These are phyloP conservation scores for Elaphomyces granulatus DNA, from an alignment of 495 filamentous ascomycete species.

Conservation along the genomic window DNA sequence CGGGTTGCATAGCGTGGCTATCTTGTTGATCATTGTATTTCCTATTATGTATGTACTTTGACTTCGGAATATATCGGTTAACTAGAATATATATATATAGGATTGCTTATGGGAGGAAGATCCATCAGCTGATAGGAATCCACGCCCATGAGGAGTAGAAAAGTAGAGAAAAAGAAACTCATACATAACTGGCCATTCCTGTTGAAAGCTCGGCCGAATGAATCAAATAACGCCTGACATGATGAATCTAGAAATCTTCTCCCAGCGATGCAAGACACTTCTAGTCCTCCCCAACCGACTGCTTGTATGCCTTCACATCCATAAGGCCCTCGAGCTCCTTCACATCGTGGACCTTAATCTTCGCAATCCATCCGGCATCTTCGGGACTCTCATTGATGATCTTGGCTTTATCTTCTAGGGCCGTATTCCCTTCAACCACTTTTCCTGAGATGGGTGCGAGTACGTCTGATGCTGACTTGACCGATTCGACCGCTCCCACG, in stretches of 20 bases:
- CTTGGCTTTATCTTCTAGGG: conserved; percentile 70
- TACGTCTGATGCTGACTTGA: conserved; percentile 95
- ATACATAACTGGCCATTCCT: neutral
- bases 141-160: too few species aligned
- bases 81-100: conserved; percentile 1
- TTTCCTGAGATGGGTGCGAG: conserved; percentile 70
- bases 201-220: neutral
- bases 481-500: conserved; percentile 90
- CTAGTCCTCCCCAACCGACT: conserved; percentile 44
- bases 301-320: conserved; percentile 56
- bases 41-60: too few species aligned
- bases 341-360: conserved; percentile 56
- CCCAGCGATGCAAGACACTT: neutral
- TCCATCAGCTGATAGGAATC: too few species aligned
- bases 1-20: too few species aligned
- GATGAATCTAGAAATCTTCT: too few species aligned
- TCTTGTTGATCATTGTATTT: too few species aligned
- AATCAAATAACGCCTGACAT: conserved; percentile 1
- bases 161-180: too few species aligned
- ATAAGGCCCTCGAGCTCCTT: conserved; percentile 63
- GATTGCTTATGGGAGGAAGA: too few species aligned
- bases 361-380: conserved; percentile 84
- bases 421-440: conserved; percentile 53
- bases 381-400: conserved; percentile 76
- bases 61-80: neutral